phyloP scores from a whole-genome alignment of 2,329 filamentous ascomycete species.

The Colletotrichum sp. region DNA sequence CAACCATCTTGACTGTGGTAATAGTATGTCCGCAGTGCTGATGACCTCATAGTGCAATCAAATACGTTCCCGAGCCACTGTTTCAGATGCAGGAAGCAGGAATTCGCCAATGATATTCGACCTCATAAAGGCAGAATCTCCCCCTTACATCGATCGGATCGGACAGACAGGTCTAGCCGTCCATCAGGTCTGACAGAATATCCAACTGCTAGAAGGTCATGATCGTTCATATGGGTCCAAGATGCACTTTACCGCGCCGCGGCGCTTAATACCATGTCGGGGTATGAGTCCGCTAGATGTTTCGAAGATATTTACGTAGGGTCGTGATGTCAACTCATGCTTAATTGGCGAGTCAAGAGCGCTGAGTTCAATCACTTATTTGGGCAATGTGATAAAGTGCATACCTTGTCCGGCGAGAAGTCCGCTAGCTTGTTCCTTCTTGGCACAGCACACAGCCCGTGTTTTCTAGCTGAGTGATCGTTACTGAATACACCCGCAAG shows the following conservation, averaged over 20 bases:
- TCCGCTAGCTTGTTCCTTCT: neutral
- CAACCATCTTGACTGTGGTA: neutral
- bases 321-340: neutral
- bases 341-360: neutral
- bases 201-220: neutral
- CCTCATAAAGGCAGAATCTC: neutral
- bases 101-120: neutral
- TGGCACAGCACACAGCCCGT: neutral
- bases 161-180: neutral
- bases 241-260: neutral
- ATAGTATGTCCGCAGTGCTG: neutral
- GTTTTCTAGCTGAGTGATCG: neutral
- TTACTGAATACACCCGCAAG: neutral
- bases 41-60: neutral
- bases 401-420: neutral
- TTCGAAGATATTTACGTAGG: neutral
- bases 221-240: neutral
- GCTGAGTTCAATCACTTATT: neutral
- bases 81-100: neutral
- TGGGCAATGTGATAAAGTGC: neutral
- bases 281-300: neutral
- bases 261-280: neutral
- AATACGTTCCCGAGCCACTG: neutral
- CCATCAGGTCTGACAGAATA: neutral
- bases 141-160: neutral